A percentile compares a stretch with the other conserved stretches of the same genome.
phyloP scores from a whole-genome alignment of 495 filamentous ascomycete species.

The Hapsidospora chrysogenum region DNA sequence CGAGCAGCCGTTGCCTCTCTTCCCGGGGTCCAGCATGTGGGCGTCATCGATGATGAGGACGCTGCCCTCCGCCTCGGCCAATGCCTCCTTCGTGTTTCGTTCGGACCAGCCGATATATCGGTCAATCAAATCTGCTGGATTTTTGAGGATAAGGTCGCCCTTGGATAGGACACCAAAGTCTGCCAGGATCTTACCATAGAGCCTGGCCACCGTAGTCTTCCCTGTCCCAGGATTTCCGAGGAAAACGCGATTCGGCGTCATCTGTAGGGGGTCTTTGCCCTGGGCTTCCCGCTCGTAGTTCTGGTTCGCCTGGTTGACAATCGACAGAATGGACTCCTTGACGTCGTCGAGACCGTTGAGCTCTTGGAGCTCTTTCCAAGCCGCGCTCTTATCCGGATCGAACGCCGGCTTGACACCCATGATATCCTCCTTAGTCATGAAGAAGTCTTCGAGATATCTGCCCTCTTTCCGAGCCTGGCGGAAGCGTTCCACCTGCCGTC shows the following conservation, averaged over 20 bases:
- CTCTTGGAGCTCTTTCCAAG: constrained; percentile 42
- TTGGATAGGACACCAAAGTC: constrained; percentile 43
- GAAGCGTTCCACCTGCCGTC: constrained; percentile 43
- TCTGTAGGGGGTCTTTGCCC: constrained; percentile 37
- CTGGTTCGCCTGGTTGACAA: constrained; percentile 39
- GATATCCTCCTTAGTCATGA: constrained; percentile 40
- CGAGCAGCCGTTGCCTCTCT: too few species aligned
- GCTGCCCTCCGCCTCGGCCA: constrained; percentile 48
- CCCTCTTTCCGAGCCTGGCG: constrained; percentile 13
- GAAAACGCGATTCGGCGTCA: constrained; percentile 54
- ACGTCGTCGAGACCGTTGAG: constrained; percentile 45
- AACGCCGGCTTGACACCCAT: constrained; percentile 48
- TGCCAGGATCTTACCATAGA: constrained; percentile 50
- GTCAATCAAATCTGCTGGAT: constrained; percentile 59
- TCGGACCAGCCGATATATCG: constrained; percentile 47
- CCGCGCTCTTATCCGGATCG: constrained; percentile 26
- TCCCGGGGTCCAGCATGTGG: too few species aligned
- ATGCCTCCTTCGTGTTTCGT: constrained; percentile 52
- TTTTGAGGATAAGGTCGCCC: constrained; percentile 51
- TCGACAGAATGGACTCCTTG: constrained; percentile 38
- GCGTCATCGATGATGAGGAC: constrained; percentile 67
- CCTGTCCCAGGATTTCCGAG: constrained; percentile 57
- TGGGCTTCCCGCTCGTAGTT: constrained; percentile 48
- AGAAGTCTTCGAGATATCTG: constrained; percentile 25
- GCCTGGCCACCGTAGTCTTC: constrained; percentile 60